Evolutionary conservation across 176 grass and related monocot species (phyloP).

Genomic region (Hordeum marinum): DNA sequence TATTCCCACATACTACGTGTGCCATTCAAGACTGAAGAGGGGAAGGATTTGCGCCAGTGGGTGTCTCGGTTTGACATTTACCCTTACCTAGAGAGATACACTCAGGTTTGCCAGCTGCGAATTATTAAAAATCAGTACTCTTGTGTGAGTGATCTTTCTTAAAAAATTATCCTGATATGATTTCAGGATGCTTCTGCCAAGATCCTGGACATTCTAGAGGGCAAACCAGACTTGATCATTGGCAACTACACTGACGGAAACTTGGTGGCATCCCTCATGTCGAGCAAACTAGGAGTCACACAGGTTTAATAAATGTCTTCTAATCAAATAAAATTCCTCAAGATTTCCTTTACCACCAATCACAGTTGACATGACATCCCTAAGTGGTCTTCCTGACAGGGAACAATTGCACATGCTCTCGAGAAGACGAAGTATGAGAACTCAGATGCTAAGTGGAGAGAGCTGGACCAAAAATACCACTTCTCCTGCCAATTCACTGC

Average conservation of each 20-base stretch:
- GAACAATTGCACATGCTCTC: slow-evolving; percentile 94
- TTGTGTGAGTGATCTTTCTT: not conserved
- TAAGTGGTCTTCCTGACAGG: slow-evolving; percentile 31
- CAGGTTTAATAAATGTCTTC: slow-evolving; percentile 40
- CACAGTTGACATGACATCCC: not conserved
- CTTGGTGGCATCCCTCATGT: slow-evolving; percentile 83
- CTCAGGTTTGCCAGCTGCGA: slow-evolving; percentile 50
- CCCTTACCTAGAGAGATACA: slow-evolving; percentile 95
- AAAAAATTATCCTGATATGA: not conserved
- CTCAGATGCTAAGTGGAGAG: slow-evolving; percentile 91
- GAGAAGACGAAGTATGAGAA: slow-evolving; percentile 97
- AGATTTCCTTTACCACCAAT: not conserved
- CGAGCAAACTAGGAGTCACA: slow-evolving; percentile 81
- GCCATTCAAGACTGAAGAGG: slow-evolving; percentile 70
- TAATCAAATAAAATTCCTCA: not conserved
- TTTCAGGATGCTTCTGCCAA: slow-evolving; percentile 73
- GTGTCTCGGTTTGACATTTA: slow-evolving; percentile 95
- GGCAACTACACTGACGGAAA: slow-evolving; percentile 97
- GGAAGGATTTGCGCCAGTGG: slow-evolving; percentile 58
- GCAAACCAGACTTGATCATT: slow-evolving; percentile 91
- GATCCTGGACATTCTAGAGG: slow-evolving; percentile 77
- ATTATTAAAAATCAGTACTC: not conserved
- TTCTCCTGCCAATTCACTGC: slow-evolving; percentile 99
- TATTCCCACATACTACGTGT: slow-evolving; percentile 81
- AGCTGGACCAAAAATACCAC: slow-evolving; percentile 83